A percentile compares a stretch with the other conserved stretches of the same genome.
These are phyloP conservation scores for Ascochyta lentis DNA, from an alignment of 2,329 filamentous ascomycete genomes.

Conservation along the genomic window DNA sequence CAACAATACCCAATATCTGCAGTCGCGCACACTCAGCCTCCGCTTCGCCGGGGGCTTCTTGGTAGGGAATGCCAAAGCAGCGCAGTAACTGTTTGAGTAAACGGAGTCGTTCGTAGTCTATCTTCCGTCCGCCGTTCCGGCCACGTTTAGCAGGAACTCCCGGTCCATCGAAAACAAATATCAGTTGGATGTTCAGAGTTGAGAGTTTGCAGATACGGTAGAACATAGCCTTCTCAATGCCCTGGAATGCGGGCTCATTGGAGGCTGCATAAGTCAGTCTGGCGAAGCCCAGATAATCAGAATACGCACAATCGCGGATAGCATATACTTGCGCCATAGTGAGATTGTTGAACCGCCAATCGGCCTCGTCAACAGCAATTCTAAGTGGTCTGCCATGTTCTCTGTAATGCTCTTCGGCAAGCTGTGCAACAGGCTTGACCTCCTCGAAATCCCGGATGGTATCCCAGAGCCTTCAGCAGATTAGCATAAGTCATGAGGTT, in stretches of 20 bases:
- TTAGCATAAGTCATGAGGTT: background rate
- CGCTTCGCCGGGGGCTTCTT: constrained; percentile 56
- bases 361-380: constrained; percentile 54
- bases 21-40: constrained; percentile 58
- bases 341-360: constrained; percentile 55
- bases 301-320: constrained; percentile 45
- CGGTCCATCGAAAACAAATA: constrained; percentile 64
- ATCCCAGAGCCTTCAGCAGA: constrained; percentile 43
- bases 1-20: constrained; percentile 53
- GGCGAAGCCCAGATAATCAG: background rate
- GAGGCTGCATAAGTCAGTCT: constrained; percentile 27
- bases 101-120: constrained; percentile 43
- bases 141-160: constrained; percentile 50
- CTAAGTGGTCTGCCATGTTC: constrained; percentile 45
- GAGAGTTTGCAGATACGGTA: constrained; percentile 55
- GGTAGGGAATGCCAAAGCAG: constrained; percentile 51
- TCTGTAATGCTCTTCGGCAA: constrained; percentile 48
- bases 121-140: constrained; percentile 33
- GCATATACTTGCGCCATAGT: constrained; percentile 39
- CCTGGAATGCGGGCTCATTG: constrained; percentile 45
- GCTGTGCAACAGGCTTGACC: constrained; percentile 43
- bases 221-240: constrained; percentile 52
- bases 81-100: constrained; percentile 49
- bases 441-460: constrained; percentile 44
- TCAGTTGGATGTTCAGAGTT: constrained; percentile 57